Conservation (phyloP, 2,329 filamentous ascomycete species). For the Fusarium haematococcum region DNA sequence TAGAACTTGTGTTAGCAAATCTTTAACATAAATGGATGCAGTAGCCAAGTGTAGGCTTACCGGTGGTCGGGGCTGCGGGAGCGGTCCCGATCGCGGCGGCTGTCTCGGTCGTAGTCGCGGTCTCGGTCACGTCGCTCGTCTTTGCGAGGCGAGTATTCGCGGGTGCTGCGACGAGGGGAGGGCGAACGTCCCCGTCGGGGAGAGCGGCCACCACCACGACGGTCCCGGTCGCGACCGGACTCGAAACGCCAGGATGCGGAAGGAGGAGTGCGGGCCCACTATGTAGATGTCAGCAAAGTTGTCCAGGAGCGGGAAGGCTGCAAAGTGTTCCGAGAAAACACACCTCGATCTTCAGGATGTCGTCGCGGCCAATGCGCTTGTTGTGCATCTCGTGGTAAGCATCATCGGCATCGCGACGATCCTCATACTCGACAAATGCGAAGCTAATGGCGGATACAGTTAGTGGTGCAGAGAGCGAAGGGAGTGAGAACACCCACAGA, state of each 20-base stretch:
- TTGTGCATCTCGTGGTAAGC: conserved; percentile 99
- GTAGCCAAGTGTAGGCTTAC: conserved; percentile 50
- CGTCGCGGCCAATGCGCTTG: conserved; percentile 96
- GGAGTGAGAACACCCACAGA: conserved; percentile 75
- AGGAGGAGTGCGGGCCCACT: conserved; percentile 99
- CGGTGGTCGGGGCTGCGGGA: conserved; percentile 77
- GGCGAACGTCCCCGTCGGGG: conserved; percentile 79
- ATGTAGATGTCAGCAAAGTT: conserved; percentile 3
- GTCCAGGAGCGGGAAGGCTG: not conserved
- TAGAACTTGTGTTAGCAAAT: conserved; percentile 37
- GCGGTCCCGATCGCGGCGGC: conserved; percentile 80
- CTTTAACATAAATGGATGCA: too few relatives aligned
- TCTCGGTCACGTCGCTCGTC: conserved; percentile 87
- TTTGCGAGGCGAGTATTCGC: conserved; percentile 88
- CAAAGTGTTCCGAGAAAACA: conserved; percentile 42
- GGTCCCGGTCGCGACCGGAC: conserved; percentile 83
- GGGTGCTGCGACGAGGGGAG: conserved; percentile 79
- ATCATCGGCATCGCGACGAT: conserved; percentile 96
- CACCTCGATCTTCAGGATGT: conserved; percentile 98
- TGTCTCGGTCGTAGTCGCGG: conserved; percentile 81
- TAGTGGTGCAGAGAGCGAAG: conserved; percentile 1
- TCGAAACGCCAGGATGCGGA: conserved; percentile 99
- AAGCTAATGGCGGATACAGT: conserved; percentile 68
- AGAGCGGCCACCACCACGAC: conserved; percentile 68
- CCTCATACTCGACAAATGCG: conserved; percentile 99